phyloP scores from a whole-genome alignment of 2,329 filamentous ascomycete species.

The Dactylellina haptotyla region DNA sequence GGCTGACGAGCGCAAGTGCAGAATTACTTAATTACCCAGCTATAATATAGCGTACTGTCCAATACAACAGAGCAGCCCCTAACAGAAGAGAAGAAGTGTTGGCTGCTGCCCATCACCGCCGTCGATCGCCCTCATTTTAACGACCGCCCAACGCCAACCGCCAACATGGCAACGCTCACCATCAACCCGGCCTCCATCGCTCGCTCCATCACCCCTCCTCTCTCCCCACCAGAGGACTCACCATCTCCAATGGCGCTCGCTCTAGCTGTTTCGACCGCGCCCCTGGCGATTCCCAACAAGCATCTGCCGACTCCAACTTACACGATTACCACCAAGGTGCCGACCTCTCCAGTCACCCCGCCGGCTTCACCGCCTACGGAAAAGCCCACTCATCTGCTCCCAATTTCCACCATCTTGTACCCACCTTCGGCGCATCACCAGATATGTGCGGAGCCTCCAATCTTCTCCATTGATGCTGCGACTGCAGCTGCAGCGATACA shows the following conservation, averaged over 20 bases:
- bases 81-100: not conserved
- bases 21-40: no score
- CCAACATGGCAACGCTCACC: slow-evolving; percentile 50
- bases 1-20: not conserved
- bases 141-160: slow-evolving; percentile 27
- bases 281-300: slow-evolving; percentile 58
- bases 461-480: slow-evolving; percentile 78
- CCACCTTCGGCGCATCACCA: slow-evolving; percentile 74
- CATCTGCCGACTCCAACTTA: slow-evolving; percentile 59
- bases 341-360: slow-evolving; percentile 67
- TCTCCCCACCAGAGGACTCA: slow-evolving; percentile 53
- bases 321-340: slow-evolving; percentile 47
- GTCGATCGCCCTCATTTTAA: not conserved
- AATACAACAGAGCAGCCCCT: not conserved
- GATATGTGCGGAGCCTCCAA: slow-evolving; percentile 67
- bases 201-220: slow-evolving; percentile 62
- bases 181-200: slow-evolving; percentile 40
- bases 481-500: slow-evolving; percentile 78
- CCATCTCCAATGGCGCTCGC: slow-evolving; percentile 55
- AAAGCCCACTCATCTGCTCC: slow-evolving; percentile 63
- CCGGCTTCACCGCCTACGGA: slow-evolving; percentile 71
- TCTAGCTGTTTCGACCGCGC: slow-evolving; percentile 56
- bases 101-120: not conserved
- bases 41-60: no score
- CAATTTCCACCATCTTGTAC: slow-evolving; percentile 75